These are phyloP conservation scores for Cladosporium velox DNA, from an alignment of 2,329 filamentous ascomycete species.

Conservation along the genomic window DNA sequence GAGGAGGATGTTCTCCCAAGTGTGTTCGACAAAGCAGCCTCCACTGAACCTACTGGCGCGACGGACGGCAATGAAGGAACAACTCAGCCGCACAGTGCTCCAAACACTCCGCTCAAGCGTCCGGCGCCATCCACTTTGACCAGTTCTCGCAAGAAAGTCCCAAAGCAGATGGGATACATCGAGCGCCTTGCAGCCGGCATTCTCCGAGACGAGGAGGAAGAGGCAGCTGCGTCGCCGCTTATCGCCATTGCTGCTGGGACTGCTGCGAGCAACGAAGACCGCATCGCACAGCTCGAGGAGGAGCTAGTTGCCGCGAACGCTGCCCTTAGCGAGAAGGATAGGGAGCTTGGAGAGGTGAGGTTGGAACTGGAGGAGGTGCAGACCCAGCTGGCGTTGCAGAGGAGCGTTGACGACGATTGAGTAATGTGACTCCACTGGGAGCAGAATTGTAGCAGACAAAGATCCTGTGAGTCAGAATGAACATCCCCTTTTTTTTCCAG, in stretches of 20 bases:
- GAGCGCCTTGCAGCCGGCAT: conserved; percentile 15
- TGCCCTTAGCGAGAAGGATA: not conserved
- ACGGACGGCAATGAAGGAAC: not conserved
- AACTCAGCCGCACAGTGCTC: no score
- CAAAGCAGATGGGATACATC: conserved; percentile 17
- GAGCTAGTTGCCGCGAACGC: not conserved
- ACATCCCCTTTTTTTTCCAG: not conserved
- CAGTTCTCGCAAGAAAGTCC: not conserved
- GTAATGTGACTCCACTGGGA: not conserved
- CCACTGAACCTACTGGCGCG: not conserved
- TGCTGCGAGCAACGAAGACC: not conserved
- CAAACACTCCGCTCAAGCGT: conserved; percentile 1
- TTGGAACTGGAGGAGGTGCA: not conserved
- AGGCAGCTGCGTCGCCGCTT: not conserved
- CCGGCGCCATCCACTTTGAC: not conserved
- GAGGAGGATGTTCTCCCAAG: conserved; percentile 1
- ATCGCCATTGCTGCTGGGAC: not conserved
- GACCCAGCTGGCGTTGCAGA: not conserved
- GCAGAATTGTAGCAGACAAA: not conserved
- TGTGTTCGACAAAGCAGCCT: not conserved
- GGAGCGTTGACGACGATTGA: not conserved
- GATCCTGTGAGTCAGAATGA: not conserved
- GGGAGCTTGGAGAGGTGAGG: not conserved
- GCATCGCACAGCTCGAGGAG: not conserved
- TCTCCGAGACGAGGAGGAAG: not conserved